Evolutionary conservation across 1,284 basidiomycete species (phyloP).

Genomic region (Malassezia japonica): DNA sequence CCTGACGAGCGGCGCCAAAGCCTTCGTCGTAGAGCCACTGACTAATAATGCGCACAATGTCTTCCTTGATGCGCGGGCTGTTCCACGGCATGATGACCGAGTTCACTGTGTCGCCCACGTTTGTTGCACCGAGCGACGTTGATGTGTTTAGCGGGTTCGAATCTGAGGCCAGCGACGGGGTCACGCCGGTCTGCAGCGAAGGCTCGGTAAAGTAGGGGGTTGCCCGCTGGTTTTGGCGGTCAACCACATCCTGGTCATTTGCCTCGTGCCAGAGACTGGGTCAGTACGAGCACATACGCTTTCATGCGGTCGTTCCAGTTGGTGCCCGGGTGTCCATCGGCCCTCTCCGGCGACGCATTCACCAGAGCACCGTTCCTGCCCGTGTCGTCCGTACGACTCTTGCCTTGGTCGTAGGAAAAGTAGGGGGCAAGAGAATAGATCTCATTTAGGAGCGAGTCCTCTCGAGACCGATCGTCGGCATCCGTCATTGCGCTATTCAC

Average conservation of each 20-base stretch:
- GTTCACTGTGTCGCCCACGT: neutral
- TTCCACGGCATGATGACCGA: slow-evolving; percentile 37
- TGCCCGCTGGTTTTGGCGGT: slow-evolving; percentile 28
- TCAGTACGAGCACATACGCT: slow-evolving; percentile 2
- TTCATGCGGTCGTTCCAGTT: slow-evolving; percentile 5
- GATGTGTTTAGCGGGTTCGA: neutral
- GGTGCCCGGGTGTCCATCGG: neutral
- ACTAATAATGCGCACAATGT: slow-evolving; percentile 47
- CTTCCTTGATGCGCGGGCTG: slow-evolving; percentile 30
- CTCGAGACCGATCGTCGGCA: neutral
- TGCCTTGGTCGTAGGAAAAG: slow-evolving; percentile 12
- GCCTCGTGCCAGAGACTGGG: slow-evolving; percentile 17
- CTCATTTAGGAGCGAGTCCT: slow-evolving; percentile 12
- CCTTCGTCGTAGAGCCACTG: slow-evolving; percentile 51
- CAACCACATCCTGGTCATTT: slow-evolving; percentile 29
- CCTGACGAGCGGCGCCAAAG: slow-evolving; percentile 46
- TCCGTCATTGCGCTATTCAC: no score
- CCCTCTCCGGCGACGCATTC: neutral
- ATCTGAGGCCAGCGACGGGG: slow-evolving; percentile 15
- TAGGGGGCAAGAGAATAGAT: slow-evolving; percentile 17
- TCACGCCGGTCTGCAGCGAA: neutral
- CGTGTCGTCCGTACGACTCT: neutral
- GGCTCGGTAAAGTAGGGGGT: slow-evolving; percentile 21
- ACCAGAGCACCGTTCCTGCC: no score
- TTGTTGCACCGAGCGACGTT: neutral